Evolutionary conservation across 31 red algal genomes (phyloP).

Genomic region (Porphyra umbilicalis): DNA sequence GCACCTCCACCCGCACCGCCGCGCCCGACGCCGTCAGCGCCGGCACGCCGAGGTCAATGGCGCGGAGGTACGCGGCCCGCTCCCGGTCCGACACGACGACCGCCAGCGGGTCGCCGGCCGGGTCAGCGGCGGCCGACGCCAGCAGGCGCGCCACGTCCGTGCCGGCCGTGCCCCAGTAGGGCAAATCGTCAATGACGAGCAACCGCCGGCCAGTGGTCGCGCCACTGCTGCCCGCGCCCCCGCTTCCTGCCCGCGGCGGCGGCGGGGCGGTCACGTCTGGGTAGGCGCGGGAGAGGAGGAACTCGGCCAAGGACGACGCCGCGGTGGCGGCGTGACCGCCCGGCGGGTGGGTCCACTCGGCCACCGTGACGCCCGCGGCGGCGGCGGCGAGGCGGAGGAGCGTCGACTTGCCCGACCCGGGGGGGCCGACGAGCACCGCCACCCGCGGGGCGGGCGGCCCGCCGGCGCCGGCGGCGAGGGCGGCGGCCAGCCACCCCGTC

Average conservation of each 20-base stretch:
- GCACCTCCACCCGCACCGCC: background rate
- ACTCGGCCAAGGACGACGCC: background rate
- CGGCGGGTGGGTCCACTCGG: background rate
- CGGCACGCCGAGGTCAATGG: background rate
- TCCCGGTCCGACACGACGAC: background rate
- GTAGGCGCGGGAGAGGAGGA: background rate
- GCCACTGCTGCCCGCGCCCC: background rate
- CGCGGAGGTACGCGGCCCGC: background rate
- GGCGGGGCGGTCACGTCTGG: background rate
- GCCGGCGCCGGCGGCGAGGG: background rate
- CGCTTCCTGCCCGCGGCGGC: background rate
- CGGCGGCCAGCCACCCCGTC: background rate
- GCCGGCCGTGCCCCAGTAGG: background rate
- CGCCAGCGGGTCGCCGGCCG: background rate
- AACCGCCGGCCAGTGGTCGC: background rate
- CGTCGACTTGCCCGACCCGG: background rate
- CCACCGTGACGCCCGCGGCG: background rate
- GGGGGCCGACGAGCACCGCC: background rate
- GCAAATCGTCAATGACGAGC: background rate
- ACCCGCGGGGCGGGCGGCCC: background rate
- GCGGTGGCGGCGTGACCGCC: background rate
- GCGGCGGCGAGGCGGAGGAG: background rate
- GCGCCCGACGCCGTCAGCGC: background rate
- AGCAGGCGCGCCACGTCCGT: background rate
- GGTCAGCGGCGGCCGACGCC: background rate